Evolutionary conservation across 2,329 filamentous ascomycete genomes (phyloP).

Genomic region (Pseudogymnoascus sp.): DNA sequence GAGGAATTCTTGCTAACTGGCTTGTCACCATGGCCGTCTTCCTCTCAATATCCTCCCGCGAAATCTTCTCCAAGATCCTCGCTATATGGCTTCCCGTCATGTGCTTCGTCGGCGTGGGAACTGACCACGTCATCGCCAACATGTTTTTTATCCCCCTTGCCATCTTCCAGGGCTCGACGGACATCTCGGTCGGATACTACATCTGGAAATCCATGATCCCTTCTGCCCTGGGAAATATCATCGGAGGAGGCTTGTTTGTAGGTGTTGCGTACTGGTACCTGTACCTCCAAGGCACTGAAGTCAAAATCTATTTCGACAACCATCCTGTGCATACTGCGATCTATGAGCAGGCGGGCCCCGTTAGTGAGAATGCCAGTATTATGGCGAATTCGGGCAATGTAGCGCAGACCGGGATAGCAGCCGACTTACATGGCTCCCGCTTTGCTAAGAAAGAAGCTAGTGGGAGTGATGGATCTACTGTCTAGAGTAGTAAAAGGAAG

Average conservation of each 20-base stretch:
- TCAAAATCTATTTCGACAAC: conserved; percentile 24
- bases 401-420: not conserved
- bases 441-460: not conserved
- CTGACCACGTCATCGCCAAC: conserved; percentile 50
- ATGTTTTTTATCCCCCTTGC: conserved; percentile 43
- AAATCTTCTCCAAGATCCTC: conserved; percentile 44
- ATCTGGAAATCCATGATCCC: conserved; percentile 51
- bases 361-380: not conserved
- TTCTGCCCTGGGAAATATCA: conserved; percentile 42
- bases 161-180: conserved; percentile 38
- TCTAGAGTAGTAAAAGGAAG: not conserved
- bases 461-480: not conserved
- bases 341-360: conserved; percentile 17
- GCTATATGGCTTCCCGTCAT: conserved; percentile 50
- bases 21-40: conserved; percentile 47
- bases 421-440: not conserved
- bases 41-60: conserved; percentile 39
- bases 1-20: conserved; percentile 47
- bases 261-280: conserved; percentile 42
- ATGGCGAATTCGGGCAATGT: not conserved
- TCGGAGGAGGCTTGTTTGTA: conserved; percentile 45
- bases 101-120: conserved; percentile 43
- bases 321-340: conserved; percentile 16
- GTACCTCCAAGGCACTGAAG: conserved; percentile 29
- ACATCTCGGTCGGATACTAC: conserved; percentile 40